Conservation (phyloP, 257 asterid species). For the Thymus mandschuricus region DNA sequence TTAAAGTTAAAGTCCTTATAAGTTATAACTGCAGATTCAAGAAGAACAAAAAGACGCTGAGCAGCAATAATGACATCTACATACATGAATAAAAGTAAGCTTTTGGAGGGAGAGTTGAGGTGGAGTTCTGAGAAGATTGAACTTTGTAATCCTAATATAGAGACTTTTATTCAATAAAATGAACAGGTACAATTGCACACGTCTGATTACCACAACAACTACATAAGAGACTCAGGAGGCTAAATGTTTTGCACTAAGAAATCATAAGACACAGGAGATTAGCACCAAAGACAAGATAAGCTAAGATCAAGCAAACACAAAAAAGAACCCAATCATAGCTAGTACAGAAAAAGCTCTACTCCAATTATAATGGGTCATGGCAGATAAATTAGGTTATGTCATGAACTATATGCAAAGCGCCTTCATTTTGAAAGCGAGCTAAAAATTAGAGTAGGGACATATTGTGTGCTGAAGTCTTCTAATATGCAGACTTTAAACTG, state of each 20-base stretch:
- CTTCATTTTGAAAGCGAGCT: neutral
- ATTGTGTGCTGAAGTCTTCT: neutral
- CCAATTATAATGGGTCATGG: neutral
- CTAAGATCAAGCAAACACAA: neutral
- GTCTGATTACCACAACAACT: too few relatives aligned
- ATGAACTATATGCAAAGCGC: neutral
- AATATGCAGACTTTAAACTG: neutral
- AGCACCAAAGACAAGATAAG: conserved; percentile 16
- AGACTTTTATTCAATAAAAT: neutral
- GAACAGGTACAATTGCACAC: neutral
- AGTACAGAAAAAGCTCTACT: neutral
- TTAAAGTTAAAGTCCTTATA: conserved; percentile 3
- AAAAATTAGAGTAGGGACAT: neutral
- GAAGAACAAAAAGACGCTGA: conserved; percentile 2
- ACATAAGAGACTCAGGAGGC: neutral
- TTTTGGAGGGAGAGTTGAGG: neutral
- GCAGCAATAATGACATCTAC: neutral
- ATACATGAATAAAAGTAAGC: neutral
- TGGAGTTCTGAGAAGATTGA: neutral
- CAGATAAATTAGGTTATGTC: neutral
- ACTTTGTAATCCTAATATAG: neutral
- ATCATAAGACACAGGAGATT: too few relatives aligned
- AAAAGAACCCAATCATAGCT: neutral
- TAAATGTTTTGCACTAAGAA: neutral
- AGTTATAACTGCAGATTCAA: neutral